A percentile compares a stretch with the other conserved stretches of the same genome.
These are phyloP conservation scores for Helicocarpus griseus DNA, from an alignment of 2,329 filamentous ascomycete species.

Conservation along the genomic window DNA sequence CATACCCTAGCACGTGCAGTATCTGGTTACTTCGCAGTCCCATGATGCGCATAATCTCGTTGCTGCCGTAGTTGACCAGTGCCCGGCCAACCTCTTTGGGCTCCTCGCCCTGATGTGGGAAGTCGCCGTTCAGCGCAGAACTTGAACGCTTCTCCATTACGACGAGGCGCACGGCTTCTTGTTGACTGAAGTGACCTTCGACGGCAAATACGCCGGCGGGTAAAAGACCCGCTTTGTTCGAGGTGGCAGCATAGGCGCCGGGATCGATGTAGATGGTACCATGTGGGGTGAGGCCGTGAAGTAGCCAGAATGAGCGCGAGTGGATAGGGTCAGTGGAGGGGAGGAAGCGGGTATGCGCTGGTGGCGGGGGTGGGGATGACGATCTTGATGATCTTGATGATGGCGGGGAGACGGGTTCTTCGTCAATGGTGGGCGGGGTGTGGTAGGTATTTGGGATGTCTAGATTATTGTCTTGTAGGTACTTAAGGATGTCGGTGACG, in stretches of 20 bases:
- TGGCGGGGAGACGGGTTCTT: constrained; percentile 26
- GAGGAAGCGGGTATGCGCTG: constrained; percentile 87
- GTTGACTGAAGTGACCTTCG: constrained; percentile 77
- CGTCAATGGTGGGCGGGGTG: constrained; percentile 49
- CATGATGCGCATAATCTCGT: constrained; percentile 74
- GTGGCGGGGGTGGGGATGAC: constrained; percentile 33
- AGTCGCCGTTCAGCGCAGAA: constrained; percentile 30
- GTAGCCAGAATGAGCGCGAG: constrained; percentile 93
- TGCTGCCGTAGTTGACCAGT: constrained; percentile 83
- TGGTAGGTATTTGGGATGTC: constrained; percentile 77
- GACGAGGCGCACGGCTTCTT: constrained; percentile 81
- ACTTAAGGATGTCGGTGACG: constrained; percentile 73
- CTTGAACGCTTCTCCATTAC: constrained; percentile 56
- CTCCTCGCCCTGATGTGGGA: constrained; percentile 27
- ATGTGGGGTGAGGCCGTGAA: constrained; percentile 83
- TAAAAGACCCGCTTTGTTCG: constrained; percentile 75
- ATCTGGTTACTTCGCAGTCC: constrained; percentile 79
- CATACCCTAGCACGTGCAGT: constrained; percentile 69
- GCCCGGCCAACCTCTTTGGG: constrained; percentile 74
- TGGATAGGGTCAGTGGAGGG: constrained; percentile 75
- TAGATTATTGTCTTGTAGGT: constrained; percentile 50
- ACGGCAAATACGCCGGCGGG: constrained; percentile 87
- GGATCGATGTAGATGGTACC: constrained; percentile 87
- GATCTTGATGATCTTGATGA: not conserved
- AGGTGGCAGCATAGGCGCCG: constrained; percentile 73